Percentiles rank a stretch among this genome's conserved stretches.
Conservation (phyloP, 352 stramenopile species). For the Phytopythium kandeliae region DNA sequence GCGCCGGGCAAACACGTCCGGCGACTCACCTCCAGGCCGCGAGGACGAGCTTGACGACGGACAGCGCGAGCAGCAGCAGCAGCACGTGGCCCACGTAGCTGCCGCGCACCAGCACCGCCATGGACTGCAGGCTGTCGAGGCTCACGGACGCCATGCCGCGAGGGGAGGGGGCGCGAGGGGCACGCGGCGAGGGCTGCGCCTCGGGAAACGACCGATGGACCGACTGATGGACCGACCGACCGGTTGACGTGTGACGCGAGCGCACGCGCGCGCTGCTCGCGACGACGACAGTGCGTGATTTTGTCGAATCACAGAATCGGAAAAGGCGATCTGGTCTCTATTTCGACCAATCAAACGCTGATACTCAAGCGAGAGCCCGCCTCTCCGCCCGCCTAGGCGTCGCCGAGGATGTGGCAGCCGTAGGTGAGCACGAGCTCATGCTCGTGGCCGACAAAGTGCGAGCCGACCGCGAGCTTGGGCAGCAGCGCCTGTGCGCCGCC, state of each 20-base stretch:
- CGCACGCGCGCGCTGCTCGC: not conserved
- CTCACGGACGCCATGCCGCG: conserved; percentile 27
- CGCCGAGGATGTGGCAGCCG: conserved; percentile 51
- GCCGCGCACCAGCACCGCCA: conserved; percentile 49
- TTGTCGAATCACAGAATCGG: not conserved
- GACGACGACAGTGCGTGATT: not conserved
- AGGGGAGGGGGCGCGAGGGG: not conserved
- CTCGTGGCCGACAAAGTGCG: conserved; percentile 56
- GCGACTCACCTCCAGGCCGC: conserved; percentile 45
- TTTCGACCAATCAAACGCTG: not conserved
- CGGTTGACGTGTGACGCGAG: conserved; percentile 3
- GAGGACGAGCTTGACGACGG: conserved; percentile 54
- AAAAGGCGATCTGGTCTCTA: too few relatives aligned
- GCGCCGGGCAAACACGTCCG: too few relatives aligned
- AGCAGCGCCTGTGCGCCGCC: conserved; percentile 44
- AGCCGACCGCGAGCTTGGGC: conserved; percentile 54
- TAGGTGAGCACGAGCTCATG: conserved; percentile 72
- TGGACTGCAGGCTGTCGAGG: conserved; percentile 55
- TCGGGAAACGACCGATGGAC: not conserved
- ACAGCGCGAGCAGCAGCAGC: conserved; percentile 43
- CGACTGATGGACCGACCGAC: not conserved
- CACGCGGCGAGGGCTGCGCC: too few relatives aligned
- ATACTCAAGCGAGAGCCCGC: too few relatives aligned
- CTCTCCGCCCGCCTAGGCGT: too few relatives aligned
- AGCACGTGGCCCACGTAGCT: conserved; percentile 67